Percentiles rank a stretch among this genome's conserved stretches.
Evolutionary conservation across 179 eudicot genomes (phyloP).

Genomic region (Vitellaria paradoxa): DNA sequence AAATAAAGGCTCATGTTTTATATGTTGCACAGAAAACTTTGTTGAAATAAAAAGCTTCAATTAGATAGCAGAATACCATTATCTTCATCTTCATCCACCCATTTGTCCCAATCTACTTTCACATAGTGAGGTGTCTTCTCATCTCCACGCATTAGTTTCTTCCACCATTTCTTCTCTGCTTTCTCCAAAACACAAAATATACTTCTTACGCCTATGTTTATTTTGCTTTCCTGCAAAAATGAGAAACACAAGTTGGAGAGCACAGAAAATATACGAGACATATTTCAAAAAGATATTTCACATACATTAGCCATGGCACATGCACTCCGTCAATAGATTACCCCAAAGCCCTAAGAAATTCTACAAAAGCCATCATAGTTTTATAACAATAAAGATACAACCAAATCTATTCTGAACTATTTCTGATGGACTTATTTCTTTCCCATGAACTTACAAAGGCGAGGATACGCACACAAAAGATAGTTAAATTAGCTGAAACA

Average conservation of each 20-base stretch:
- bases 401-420: not conserved
- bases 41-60: not conserved
- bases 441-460: too few relatives aligned
- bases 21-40: not conserved
- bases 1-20: not conserved
- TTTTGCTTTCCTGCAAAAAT: constrained; percentile 70
- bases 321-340: not conserved
- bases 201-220: constrained; percentile 64
- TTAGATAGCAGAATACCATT: constrained; percentile 24
- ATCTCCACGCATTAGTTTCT: constrained; percentile 63
- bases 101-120: constrained; percentile 98
- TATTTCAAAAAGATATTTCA: not conserved
- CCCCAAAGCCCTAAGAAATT: not conserved
- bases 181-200: constrained; percentile 78
- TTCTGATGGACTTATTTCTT: not conserved
- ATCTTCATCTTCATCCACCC: constrained; percentile 97
- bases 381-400: not conserved
- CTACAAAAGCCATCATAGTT: not conserved
- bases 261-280: not conserved
- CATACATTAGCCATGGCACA: not conserved
- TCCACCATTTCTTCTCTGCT: constrained; percentile 87
- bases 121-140: constrained; percentile 82
- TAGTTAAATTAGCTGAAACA: too few relatives aligned
- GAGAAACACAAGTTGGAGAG: not conserved
- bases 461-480: too few relatives aligned